Evolutionary conservation across 768 basidiomycete species (phyloP).

Genomic region (Antrodiella citrinella): DNA sequence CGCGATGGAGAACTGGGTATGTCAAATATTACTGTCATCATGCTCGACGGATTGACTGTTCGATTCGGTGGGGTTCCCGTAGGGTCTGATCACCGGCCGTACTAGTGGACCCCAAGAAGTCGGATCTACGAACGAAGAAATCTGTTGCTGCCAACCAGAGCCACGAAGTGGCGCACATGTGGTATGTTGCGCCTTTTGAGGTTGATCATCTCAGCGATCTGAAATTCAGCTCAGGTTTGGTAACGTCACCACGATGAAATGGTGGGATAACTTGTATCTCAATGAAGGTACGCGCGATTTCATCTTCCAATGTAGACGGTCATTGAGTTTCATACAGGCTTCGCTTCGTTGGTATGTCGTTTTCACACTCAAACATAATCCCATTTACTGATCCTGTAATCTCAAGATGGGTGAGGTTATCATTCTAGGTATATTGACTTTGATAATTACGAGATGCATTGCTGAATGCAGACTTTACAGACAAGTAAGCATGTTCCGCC

Average conservation of each 20-base stretch:
- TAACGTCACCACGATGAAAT: conserved; percentile 88
- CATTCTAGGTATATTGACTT: neutral
- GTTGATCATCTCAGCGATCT: conserved; percentile 12
- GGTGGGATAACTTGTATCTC: conserved; percentile 83
- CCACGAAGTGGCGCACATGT: conserved; percentile 86
- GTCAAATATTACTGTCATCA: too few relatives aligned
- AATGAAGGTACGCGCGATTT: conserved; percentile 57
- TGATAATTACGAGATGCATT: too few relatives aligned
- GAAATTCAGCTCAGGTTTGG: conserved; percentile 45
- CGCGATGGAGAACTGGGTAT: conserved; percentile 90
- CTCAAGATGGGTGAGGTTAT: neutral
- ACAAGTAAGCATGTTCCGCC: too few relatives aligned
- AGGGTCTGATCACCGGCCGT: conserved; percentile 80
- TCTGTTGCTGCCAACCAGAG: conserved; percentile 69
- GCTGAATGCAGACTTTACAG: too few relatives aligned
- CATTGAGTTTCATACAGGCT: neutral
- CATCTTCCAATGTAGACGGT: neutral
- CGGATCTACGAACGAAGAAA: conserved; percentile 69
- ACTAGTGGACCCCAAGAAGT: conserved; percentile 67
- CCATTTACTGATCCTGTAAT: too few relatives aligned
- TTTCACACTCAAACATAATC: neutral
- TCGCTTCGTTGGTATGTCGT: neutral
- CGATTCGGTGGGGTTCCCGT: conserved; percentile 49
- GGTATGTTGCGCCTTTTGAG: conserved; percentile 33
- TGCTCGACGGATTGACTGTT: conserved; percentile 12